A percentile compares a stretch with the other conserved stretches of the same genome.
Conservation (phyloP, 2,329 filamentous ascomycete genomes). For the Diaporthe longicolla region DNA sequence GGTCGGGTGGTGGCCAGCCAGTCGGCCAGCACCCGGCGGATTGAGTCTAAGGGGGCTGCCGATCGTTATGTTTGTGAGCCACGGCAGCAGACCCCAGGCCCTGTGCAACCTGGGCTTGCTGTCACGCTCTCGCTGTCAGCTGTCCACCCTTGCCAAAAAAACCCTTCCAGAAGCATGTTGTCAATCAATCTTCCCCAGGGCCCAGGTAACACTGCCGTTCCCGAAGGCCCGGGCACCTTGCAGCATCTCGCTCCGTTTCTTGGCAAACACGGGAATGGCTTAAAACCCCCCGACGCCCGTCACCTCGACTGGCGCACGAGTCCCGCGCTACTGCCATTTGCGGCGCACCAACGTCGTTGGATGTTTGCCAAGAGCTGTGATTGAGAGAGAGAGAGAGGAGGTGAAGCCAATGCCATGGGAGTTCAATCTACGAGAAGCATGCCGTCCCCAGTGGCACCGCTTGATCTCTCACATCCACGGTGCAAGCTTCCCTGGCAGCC, state of each 20-base stretch:
- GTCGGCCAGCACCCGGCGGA: not conserved
- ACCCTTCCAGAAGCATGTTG: conserved; percentile 24
- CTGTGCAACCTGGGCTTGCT: not conserved
- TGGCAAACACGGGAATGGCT: conserved; percentile 2
- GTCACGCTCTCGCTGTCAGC: not conserved
- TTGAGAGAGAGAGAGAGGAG: not conserved
- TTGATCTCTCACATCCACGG: not conserved
- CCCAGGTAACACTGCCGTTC: conserved; percentile 11
- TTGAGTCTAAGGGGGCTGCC: conserved; percentile 10
- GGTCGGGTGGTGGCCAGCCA: not conserved
- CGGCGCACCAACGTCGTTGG: not conserved
- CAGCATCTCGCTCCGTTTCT: conserved; percentile 18
- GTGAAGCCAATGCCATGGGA: not conserved
- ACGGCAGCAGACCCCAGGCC: not conserved
- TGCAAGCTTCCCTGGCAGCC: not conserved
- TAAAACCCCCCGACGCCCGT: not conserved
- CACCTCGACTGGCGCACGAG: not conserved
- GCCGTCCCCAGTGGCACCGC: not conserved
- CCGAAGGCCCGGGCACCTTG: not conserved
- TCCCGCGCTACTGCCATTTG: not conserved
- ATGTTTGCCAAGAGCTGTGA: not conserved
- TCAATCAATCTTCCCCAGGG: not conserved
- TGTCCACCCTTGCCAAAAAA: not conserved
- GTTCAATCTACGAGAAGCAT: not conserved
- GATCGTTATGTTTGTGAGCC: conserved; percentile 24